A percentile compares a stretch with the other conserved stretches of the same genome.
Conservation (phyloP, 495 filamentous ascomycete genomes). For the Astrothelium subdiscretum region DNA sequence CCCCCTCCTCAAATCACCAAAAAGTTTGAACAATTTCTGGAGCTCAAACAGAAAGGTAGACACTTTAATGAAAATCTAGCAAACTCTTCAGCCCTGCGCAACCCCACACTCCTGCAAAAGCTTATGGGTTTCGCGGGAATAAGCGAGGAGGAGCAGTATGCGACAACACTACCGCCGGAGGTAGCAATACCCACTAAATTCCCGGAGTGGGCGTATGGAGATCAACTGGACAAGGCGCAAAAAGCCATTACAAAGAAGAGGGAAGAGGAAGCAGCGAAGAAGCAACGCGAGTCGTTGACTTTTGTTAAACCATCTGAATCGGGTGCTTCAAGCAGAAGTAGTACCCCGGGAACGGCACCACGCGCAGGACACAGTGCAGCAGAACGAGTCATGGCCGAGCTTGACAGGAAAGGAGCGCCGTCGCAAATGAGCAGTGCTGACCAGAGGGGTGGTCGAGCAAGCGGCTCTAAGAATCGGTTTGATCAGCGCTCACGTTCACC, state of each 20-base stretch:
- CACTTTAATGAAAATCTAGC: conserved; percentile 86
- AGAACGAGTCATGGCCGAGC: background rate
- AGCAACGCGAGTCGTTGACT: background rate
- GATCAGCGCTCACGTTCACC: background rate
- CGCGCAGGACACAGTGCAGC: background rate
- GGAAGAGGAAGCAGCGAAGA: background rate
- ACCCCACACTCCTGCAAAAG: conserved; percentile 69
- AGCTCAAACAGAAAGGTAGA: conserved; percentile 69
- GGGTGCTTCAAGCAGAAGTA: background rate
- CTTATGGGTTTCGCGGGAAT: conserved; percentile 74
- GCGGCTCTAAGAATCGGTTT: background rate
- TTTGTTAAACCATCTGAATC: background rate
- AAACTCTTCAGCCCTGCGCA: conserved; percentile 56
- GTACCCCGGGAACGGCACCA: background rate
- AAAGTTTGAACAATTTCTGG: conserved; percentile 76
- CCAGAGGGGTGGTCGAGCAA: background rate
- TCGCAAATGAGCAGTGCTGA: background rate
- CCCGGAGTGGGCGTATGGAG: background rate
- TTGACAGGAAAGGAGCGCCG: background rate
- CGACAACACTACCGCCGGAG: conserved; percentile 54
- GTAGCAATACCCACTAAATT: background rate
- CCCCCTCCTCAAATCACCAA: conserved; percentile 47
- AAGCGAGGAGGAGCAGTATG: conserved; percentile 55
- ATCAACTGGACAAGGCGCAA: background rate
- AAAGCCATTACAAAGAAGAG: background rate